A percentile compares a stretch with the other conserved stretches of the same genome.
phyloP scores from a whole-genome alignment of 371 early-diverging fungal genomes.

The Circinella minor region DNA sequence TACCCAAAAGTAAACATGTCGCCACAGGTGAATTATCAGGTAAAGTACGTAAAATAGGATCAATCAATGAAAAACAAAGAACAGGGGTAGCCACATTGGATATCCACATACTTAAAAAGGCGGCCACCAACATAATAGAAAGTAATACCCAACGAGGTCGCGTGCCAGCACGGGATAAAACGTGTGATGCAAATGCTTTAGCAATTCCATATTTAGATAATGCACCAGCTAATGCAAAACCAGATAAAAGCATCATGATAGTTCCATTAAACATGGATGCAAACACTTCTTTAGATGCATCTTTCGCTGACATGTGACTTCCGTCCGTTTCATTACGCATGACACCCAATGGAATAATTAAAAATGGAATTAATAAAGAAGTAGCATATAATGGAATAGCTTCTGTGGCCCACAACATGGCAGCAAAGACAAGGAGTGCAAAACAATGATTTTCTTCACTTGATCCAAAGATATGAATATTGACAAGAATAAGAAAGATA shows the following conservation, averaged over 20 bases:
- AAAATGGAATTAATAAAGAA: conserved; percentile 73
- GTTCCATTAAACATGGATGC: conserved; percentile 94
- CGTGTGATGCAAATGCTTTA: conserved; percentile 67
- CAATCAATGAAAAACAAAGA: conserved; percentile 76
- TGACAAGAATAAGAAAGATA: conserved; percentile 60
- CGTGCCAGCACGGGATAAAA: conserved; percentile 73
- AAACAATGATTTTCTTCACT: conserved; percentile 61
- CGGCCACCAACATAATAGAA: conserved; percentile 77
- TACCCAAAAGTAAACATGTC: conserved; percentile 89
- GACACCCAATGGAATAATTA: conserved; percentile 71
- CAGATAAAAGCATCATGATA: conserved; percentile 94
- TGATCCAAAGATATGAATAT: conserved; percentile 56
- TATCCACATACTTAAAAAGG: conserved; percentile 81
- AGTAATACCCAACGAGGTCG: conserved; percentile 69
- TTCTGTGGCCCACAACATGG: conserved; percentile 73
- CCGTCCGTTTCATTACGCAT: conserved; percentile 56
- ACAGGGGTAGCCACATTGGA: conserved; percentile 87
- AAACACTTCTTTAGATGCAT: conserved; percentile 85
- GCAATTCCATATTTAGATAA: conserved; percentile 66
- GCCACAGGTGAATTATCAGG: conserved; percentile 55
- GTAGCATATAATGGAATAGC: conserved; percentile 83
- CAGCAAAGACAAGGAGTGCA: conserved; percentile 64
- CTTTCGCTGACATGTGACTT: conserved; percentile 57
- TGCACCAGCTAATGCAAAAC: conserved; percentile 94
- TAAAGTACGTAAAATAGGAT: conserved; percentile 76